Conservation (phyloP, 768 basidiomycete species). For the Tulasnella sp. region DNA sequence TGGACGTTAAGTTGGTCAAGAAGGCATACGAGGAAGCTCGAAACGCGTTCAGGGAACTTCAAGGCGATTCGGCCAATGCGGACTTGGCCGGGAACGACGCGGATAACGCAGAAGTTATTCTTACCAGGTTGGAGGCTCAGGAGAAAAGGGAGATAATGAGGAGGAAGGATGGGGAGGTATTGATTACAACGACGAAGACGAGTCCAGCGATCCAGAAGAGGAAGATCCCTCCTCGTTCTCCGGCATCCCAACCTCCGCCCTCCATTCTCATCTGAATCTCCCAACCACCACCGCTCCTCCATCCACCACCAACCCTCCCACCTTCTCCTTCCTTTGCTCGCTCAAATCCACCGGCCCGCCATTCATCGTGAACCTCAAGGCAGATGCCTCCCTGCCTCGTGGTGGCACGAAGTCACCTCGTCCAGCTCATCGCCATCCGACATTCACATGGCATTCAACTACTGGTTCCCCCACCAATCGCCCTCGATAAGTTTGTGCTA, state of each 20-base stretch:
- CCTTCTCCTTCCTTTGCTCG: background rate
- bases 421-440: background rate
- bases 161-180: constrained; percentile 15
- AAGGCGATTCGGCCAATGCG: background rate
- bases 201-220: background rate
- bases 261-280: background rate
- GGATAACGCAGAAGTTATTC: background rate
- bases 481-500: background rate
- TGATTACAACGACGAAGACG: background rate
- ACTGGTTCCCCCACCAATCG: constrained; percentile 10
- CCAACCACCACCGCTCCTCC: background rate
- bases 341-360: background rate
- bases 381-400: constrained; percentile 11
- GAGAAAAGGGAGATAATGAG: background rate
- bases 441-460: constrained; percentile 13
- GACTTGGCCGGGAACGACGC: too few relatives aligned
- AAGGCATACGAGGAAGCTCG: background rate
- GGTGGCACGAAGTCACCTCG: constrained; percentile 18
- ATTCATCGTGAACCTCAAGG: background rate
- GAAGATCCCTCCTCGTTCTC: constrained; percentile 6
- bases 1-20: background rate
- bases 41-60: background rate
- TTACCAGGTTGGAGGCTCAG: background rate
- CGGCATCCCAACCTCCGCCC: background rate
- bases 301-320: background rate